Evolutionary conservation across 2,329 filamentous ascomycete species (phyloP).

Genomic region (Colletotrichum graminicola): DNA sequence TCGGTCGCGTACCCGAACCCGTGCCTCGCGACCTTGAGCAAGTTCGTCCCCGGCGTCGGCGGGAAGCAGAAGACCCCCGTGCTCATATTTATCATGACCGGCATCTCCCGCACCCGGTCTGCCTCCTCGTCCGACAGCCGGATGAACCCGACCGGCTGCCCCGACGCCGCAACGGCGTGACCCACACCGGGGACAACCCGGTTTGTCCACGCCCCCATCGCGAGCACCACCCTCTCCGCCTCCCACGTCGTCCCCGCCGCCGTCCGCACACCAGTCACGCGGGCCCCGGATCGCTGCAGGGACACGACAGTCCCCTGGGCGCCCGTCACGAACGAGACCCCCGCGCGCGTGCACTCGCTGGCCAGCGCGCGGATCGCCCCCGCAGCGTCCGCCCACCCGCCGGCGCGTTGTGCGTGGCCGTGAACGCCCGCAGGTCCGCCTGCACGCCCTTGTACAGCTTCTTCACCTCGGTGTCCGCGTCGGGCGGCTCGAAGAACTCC

Average conservation of each 20-base stretch:
- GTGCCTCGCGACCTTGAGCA: constrained; percentile 72
- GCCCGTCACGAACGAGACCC: constrained; percentile 50
- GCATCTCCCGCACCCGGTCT: constrained; percentile 62
- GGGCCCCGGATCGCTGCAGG: constrained; percentile 41
- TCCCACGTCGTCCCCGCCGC: constrained; percentile 48
- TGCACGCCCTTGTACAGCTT: constrained; percentile 23
- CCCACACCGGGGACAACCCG: constrained; percentile 64
- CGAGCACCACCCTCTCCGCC: constrained; percentile 69
- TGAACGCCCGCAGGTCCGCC: constrained; percentile 33
- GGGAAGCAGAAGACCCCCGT: constrained; percentile 69
- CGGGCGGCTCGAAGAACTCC: constrained; percentile 40
- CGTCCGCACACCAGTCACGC: constrained; percentile 47
- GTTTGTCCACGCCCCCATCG: constrained; percentile 76
- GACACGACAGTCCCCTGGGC: constrained; percentile 47
- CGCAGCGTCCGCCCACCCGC: constrained; percentile 52
- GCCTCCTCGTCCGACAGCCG: constrained; percentile 71
- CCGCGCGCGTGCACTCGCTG: constrained; percentile 46
- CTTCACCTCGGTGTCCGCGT: constrained; percentile 49
- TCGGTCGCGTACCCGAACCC: constrained; percentile 66
- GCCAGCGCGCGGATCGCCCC: constrained; percentile 47
- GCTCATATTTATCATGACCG: constrained; percentile 69
- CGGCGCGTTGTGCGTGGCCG: constrained; percentile 45
- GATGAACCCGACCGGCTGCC: constrained; percentile 75
- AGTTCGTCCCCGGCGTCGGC: constrained; percentile 60
- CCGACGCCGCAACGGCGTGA: constrained; percentile 72